phyloP scores from a whole-genome alignment of 208 protist species.

The Phytomonas francai region DNA sequence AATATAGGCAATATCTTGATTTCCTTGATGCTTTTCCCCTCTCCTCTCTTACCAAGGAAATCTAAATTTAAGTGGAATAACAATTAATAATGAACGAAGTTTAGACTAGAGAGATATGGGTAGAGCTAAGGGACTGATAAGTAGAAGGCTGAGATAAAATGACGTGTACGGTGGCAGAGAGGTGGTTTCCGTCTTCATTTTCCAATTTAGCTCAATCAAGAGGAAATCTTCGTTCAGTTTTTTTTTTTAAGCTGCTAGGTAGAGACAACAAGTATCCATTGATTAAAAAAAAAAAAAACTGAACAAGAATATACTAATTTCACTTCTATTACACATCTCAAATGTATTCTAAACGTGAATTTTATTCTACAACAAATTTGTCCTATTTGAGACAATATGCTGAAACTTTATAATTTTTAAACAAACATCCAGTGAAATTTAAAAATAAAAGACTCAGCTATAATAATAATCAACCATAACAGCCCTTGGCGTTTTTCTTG shows the following conservation, averaged over 20 bases:
- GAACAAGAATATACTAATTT: neutral
- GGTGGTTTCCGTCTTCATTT: too few species aligned
- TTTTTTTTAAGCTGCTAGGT: neutral
- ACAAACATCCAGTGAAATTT: neutral
- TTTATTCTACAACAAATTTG: neutral
- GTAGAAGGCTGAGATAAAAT: too few species aligned
- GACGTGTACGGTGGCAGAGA: too few species aligned
- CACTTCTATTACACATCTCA: neutral
- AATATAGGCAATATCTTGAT: neutral
- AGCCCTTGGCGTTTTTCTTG: neutral
- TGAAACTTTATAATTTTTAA: neutral
- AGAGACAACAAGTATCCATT: neutral
- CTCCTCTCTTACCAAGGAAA: neutral
- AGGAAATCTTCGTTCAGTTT: neutral
- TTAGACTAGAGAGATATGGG: neutral
- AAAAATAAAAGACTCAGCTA: neutral
- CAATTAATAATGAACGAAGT: neutral
- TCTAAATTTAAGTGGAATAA: neutral
- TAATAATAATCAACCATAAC: neutral
- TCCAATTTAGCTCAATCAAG: neutral
- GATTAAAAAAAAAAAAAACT: neutral
- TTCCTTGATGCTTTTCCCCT: neutral
- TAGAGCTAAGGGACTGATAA: too few species aligned
- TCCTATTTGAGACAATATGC: neutral
- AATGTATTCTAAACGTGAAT: neutral